These are phyloP conservation scores for Macrophomina pseudophaseolina DNA, from an alignment of 2,329 filamentous ascomycete genomes.

Conservation along the genomic window DNA sequence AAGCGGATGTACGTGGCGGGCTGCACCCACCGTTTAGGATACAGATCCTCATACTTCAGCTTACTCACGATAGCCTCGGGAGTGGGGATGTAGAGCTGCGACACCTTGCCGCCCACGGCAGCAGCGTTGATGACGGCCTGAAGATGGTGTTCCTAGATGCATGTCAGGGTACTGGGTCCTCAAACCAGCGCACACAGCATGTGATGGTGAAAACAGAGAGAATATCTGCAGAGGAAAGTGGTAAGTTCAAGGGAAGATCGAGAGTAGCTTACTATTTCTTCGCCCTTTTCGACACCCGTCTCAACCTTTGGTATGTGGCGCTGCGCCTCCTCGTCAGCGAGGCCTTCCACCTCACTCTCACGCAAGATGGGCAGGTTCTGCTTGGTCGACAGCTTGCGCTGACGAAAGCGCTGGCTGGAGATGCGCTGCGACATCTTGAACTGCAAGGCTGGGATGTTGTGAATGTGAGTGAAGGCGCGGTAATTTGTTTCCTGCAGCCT, in stretches of 20 bases:
- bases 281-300: slow-evolving; percentile 94
- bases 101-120: slow-evolving; percentile 64
- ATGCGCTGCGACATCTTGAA: slow-evolving; percentile 44
- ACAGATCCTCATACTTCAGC: slow-evolving; percentile 87
- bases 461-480: background rate
- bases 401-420: slow-evolving; percentile 67
- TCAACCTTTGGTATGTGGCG: slow-evolving; percentile 84
- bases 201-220: slow-evolving; percentile 37
- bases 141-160: slow-evolving; percentile 86
- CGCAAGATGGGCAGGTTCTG: slow-evolving; percentile 84
- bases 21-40: slow-evolving; percentile 78
- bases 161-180: slow-evolving; percentile 13
- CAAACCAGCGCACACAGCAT: slow-evolving; percentile 11
- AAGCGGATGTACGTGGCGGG: slow-evolving; percentile 95
- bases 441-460: background rate
- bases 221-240: slow-evolving; percentile 27
- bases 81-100: slow-evolving; percentile 70
- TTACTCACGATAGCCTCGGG: slow-evolving; percentile 66
- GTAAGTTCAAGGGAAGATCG: slow-evolving; percentile 29
- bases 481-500: slow-evolving; percentile 14
- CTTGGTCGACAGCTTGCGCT: slow-evolving; percentile 92
- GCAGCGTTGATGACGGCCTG: slow-evolving; percentile 78
- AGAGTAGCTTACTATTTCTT: slow-evolving; percentile 85
- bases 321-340: slow-evolving; percentile 82
- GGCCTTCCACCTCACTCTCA: slow-evolving; percentile 87